Evolutionary conservation across 108 stramenopile species (phyloP).

Genomic region (Nitzschia palea): DNA sequence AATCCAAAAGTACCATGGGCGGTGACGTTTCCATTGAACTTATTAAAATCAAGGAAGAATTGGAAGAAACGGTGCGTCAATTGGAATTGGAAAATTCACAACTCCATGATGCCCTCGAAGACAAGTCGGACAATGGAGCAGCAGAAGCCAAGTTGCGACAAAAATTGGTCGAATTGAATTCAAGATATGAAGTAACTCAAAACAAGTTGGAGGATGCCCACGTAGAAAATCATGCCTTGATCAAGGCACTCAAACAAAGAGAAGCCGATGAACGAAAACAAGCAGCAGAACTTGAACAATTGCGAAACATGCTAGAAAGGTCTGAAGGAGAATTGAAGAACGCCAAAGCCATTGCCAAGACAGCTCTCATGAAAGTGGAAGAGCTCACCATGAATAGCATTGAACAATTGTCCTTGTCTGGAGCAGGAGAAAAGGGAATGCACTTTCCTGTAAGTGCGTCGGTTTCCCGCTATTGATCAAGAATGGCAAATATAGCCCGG

Average conservation of each 20-base stretch:
- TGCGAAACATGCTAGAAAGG: conserved; percentile 22
- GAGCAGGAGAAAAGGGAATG: conserved; percentile 1
- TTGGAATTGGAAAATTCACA: conserved; percentile 53
- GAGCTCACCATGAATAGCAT: conserved; percentile 37
- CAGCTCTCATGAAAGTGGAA: conserved; percentile 48
- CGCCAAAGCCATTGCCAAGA: conserved; percentile 54
- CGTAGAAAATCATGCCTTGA: conserved; percentile 48
- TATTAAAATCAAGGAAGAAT: conserved; percentile 25
- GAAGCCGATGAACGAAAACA: conserved; percentile 33
- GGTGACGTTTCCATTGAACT: conserved; percentile 26
- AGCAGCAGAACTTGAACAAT: conserved; percentile 16
- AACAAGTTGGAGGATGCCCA: conserved; percentile 43
- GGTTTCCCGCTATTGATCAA: not conserved
- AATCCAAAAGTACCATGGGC: conserved; percentile 18
- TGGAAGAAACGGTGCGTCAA: conserved; percentile 45
- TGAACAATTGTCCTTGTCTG: conserved; percentile 21
- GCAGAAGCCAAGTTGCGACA: conserved; percentile 31
- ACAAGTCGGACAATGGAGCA: conserved; percentile 24
- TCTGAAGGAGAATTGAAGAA: conserved; percentile 56
- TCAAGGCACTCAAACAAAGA: conserved; percentile 36
- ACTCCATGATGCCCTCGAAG: conserved; percentile 54
- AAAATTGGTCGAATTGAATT: conserved; percentile 51
- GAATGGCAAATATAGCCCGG: too few relatives aligned
- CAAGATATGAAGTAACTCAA: conserved; percentile 53
- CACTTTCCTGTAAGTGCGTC: conserved; percentile 1